A percentile compares a stretch with the other conserved stretches of the same genome.
Evolutionary conservation across 768 basidiomycete genomes (phyloP).

Genomic region (Hemileccinum impolitum): DNA sequence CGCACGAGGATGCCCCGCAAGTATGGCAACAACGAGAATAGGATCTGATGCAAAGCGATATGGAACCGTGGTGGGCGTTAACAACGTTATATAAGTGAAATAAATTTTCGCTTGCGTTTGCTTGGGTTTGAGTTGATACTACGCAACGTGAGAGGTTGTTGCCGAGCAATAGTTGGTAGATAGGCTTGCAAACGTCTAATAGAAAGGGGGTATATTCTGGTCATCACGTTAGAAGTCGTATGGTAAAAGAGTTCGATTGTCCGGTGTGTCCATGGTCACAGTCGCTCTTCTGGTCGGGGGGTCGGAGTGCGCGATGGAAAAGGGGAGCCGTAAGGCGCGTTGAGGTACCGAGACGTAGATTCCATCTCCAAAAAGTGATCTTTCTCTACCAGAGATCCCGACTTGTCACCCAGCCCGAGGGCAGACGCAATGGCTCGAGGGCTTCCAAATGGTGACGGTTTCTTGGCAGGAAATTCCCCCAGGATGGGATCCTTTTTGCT

Average conservation of each 20-base stretch:
- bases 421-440: constrained; percentile 50
- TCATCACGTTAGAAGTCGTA: constrained; percentile 36
- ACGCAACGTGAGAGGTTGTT: constrained; percentile 20
- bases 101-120: constrained; percentile 33
- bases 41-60: constrained; percentile 23
- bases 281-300: constrained; percentile 35
- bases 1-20: constrained; percentile 20
- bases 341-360: constrained; percentile 44
- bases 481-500: constrained; percentile 54
- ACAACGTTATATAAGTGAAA: constrained; percentile 35
- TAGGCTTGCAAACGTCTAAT: constrained; percentile 32
- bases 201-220: constrained; percentile 32
- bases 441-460: constrained; percentile 47
- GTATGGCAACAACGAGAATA: constrained; percentile 16
- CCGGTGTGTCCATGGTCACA: constrained; percentile 20
- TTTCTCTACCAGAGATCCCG: constrained; percentile 23
- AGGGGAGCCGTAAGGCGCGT: constrained; percentile 49
- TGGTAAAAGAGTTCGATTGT: constrained; percentile 24
- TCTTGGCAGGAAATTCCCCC: constrained; percentile 51
- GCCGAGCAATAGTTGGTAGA: constrained; percentile 33
- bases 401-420: constrained; percentile 38
- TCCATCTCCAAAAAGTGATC: constrained; percentile 39
- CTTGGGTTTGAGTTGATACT: constrained; percentile 21
- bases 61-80: constrained; percentile 25
- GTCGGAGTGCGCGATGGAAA: constrained; percentile 49